Base-by-base conservation (phyloP, 176 grass and related monocot species). In the Aegilops longissima region DNA sequence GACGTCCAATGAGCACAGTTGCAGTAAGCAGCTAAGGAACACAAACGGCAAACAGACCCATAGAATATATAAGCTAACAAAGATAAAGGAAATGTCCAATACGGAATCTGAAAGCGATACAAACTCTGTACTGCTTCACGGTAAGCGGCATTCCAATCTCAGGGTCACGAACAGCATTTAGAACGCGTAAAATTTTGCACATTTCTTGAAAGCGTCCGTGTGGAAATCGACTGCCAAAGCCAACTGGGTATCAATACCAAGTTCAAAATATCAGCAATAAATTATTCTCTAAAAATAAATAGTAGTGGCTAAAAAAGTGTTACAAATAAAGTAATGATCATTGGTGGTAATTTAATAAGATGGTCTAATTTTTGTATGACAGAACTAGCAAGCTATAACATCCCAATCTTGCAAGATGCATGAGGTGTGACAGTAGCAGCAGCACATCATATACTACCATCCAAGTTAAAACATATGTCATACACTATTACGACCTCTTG, bases 191-290 rank as follows among this genome's bases (percentile, higher is more conserved):
- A n/a, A 74, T 92, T 86, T 98, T 98, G 88, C 96, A 98, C 92
- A 90, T 96, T 86, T 98, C 96, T 93, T 94, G 94, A 78, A 98
- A 93, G 30, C 85, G 92, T 78, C 95, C 96, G 72, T 89, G 90
- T 59, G 92, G 61, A 91, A 95, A 96, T 78, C 88, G 93, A 91
- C 96, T 98, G 96, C 92, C 94, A 98, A 98, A 96, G 86, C 88
- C 93, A 98, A 98, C 93, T 94, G 92, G 92, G 93, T 94, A 94
- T 98, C 90, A 98, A 96, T 98, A 70, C 71, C 76, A 92, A 86
- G 88, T 90, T 91, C 45, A 87, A 66, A 92, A 92, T 80, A 93
- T 92, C 91, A 98, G 83, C 86, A 95, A 88, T 74, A 92, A 91
- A 85, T 38, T 89, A 90, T 76, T 83, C 83, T 89, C 73, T 75